A percentile compares a stretch with the other conserved stretches of the same genome.
These are phyloP conservation scores for Mortierella sp. DNA, from an alignment of 371 early-diverging fungal genomes.

Conservation along the genomic window DNA sequence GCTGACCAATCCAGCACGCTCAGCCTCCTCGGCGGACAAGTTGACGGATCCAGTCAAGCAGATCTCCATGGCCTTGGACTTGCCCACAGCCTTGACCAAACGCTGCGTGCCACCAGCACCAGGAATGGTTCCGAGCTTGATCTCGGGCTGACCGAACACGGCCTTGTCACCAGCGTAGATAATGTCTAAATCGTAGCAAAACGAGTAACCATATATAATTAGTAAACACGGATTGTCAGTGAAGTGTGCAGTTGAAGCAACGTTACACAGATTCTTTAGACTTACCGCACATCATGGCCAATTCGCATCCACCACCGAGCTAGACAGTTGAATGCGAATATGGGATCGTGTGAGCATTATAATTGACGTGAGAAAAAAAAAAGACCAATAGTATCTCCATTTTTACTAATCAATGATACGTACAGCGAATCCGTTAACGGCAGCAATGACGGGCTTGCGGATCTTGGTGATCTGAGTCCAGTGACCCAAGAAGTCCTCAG, in stretches of 20 bases:
- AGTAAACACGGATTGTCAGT: not conserved
- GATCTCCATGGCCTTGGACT: slow-evolving; percentile 99
- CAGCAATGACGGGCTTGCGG: slow-evolving; percentile 97
- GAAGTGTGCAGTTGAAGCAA: too few species aligned
- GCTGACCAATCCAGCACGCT: slow-evolving; percentile 89
- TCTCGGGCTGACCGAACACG: slow-evolving; percentile 98
- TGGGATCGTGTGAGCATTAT: not conserved
- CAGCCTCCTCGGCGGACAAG: slow-evolving; percentile 92
- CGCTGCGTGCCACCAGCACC: slow-evolving; percentile 94
- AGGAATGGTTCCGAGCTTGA: slow-evolving; percentile 97
- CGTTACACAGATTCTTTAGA: not conserved
- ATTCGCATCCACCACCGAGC: slow-evolving; percentile 98
- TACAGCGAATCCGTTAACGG: slow-evolving; percentile 98
- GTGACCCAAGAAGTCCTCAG: slow-evolving; percentile 90
- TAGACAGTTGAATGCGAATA: slow-evolving; percentile 22
- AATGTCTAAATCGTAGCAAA: slow-evolving; percentile 67
- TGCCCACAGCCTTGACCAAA: slow-evolving; percentile 94
- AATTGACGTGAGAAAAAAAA: not conserved
- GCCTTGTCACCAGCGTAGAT: slow-evolving; percentile 99
- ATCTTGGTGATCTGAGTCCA: slow-evolving; percentile 93
- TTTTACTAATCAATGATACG: slow-evolving; percentile 32
- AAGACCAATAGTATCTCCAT: not conserved
- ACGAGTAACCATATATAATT: not conserved
- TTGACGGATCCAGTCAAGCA: slow-evolving; percentile 89
- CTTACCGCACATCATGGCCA: slow-evolving; percentile 97